These are phyloP conservation scores for Stephania japonica DNA, from an alignment of 164 flowering plant genomes.

Conservation along the genomic window DNA sequence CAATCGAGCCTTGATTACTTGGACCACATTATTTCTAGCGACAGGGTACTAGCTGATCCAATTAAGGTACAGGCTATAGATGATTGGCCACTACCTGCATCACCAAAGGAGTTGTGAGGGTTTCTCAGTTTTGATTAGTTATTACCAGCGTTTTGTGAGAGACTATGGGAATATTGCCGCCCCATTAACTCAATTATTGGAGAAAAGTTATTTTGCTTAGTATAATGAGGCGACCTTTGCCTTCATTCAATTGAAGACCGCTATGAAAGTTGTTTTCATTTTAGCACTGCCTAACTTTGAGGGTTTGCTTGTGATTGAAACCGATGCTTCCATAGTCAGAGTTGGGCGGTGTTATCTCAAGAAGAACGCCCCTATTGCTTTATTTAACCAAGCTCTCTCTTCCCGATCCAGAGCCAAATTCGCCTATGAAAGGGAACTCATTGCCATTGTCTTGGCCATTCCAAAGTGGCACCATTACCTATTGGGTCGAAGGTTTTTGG, in stretches of 20 bases:
- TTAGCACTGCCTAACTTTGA: constrained; percentile 8
- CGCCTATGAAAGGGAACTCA: background rate
- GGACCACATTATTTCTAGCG: background rate
- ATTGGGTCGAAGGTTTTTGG: background rate
- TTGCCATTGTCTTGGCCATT: background rate
- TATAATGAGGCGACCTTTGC: background rate
- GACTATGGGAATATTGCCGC: background rate
- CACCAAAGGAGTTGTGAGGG: background rate
- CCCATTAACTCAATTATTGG: constrained; percentile 7
- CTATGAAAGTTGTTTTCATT: constrained; percentile 6
- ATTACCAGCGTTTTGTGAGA: background rate
- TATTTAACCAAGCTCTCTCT: background rate
- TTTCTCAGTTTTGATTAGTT: background rate
- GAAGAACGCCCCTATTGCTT: background rate
- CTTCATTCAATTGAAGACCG: constrained; percentile 3
- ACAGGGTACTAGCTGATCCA: background rate
- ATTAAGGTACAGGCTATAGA: background rate
- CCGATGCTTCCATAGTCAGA: background rate
- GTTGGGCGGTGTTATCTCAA: constrained; percentile 2
- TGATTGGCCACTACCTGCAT: background rate
- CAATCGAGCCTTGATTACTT: background rate
- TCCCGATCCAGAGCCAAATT: background rate
- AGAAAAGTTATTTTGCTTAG: constrained; percentile 8
- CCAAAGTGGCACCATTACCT: constrained; percentile 1
- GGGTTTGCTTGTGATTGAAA: background rate